Base-by-base conservation (phyloP, 225 moss, liverwort and hornwort genomes). In the Marchantia paleacea region DNA sequence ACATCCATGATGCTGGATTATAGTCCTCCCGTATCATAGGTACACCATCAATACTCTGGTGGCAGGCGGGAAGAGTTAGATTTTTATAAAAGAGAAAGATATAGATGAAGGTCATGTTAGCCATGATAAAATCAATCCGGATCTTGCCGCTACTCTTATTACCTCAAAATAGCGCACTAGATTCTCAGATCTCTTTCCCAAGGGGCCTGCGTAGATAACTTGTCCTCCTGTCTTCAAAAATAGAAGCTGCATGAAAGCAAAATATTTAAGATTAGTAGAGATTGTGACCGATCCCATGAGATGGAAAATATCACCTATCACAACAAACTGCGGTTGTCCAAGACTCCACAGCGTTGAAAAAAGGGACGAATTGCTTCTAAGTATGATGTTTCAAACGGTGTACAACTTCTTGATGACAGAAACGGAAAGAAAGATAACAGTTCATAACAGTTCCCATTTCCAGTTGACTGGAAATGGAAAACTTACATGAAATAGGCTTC, bases 151-250 rank as follows among this genome's bases (percentile, higher is more conserved):
- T 72, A 7, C 48, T 4, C 55, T 76, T 8, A 7, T 78, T 75
- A 88, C 90, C 85, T 94, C 84, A 48, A 94, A 94, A 61, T 94
- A 94, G 5, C 88, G 85, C 6, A 94, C 84, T 8, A 94, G 85
- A 69, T 84, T 80, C 76, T 89, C 83, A 15, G 94, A 92, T 22
- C 57, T 86, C 39, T n/a, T 78, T 20, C 94, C 94, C 10, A 94
- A 84, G 29, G 90, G 90, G 8, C 94, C 94, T 80, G 92, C 91
- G 78, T 94, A 94, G 50, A 92, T 94, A 4, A 90, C 86, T 79
- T 81, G 88, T 7, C 94, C 94, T 51, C 94, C 92, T 25, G 90
- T 84, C 80, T 92, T 94, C 88, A 94, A 31, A 75, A 92, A 79
- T 52, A 94, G 80, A 85, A 94, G 90, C 90, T 94, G 90, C 24